Evolutionary conservation across 1,284 basidiomycete genomes (phyloP).

Genomic region (Ganoderma lingzhi): DNA sequence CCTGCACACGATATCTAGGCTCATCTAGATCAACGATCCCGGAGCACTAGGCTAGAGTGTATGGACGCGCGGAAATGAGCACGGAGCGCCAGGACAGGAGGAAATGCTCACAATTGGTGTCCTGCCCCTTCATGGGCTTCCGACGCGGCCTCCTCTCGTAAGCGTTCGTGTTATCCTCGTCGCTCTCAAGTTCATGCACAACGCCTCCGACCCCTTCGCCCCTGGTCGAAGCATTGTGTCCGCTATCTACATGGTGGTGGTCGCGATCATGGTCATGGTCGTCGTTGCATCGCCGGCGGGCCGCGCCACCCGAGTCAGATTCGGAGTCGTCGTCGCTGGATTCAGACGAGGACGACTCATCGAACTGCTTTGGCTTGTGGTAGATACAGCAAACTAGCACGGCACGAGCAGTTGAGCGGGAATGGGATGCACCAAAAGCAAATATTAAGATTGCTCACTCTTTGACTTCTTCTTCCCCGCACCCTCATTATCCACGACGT

Average conservation of each 20-base stretch:
- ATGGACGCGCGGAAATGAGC: neutral
- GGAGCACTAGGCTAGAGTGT: neutral
- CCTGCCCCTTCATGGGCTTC: conserved; percentile 54
- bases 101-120: conserved; percentile 18
- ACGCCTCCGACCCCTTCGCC: conserved; percentile 35
- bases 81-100: neutral
- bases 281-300: conserved; percentile 28
- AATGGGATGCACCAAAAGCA: neutral
- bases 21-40: neutral
- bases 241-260: conserved; percentile 34
- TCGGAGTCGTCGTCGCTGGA: conserved; percentile 59
- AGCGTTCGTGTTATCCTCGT: conserved; percentile 55
- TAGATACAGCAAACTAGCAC: conserved; percentile 87
- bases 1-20: neutral
- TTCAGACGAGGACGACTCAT: conserved; percentile 82
- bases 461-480: conserved; percentile 85
- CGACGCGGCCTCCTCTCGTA: conserved; percentile 59
- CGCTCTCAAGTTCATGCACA: conserved; percentile 46
- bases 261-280: conserved; percentile 35
- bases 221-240: conserved; percentile 36
- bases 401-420: neutral
- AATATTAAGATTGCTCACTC: conserved; percentile 64
- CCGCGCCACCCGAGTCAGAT: conserved; percentile 43
- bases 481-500: conserved; percentile 86
- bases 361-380: conserved; percentile 79